Conservation (phyloP, 2,329 filamentous ascomycete species). For the Microsporum audouinii region DNA sequence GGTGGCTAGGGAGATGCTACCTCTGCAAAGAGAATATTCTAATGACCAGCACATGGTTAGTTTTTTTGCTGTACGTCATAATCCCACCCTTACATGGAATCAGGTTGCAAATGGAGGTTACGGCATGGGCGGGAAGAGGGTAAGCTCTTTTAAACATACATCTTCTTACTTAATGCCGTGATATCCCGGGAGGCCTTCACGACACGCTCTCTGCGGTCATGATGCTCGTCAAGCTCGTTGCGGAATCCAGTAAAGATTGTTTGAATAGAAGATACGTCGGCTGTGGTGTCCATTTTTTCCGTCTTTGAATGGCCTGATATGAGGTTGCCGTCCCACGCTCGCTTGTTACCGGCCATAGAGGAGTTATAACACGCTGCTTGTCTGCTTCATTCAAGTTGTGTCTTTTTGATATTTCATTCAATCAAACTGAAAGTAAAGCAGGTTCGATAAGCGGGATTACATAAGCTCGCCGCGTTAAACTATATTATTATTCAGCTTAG, state of each 20-base stretch:
- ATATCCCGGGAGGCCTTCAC: conserved; percentile 88
- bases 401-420: background rate
- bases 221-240: conserved; percentile 81
- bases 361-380: background rate
- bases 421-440: background rate
- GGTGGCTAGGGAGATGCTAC: conserved; percentile 34
- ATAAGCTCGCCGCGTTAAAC: background rate
- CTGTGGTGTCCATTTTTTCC: conserved; percentile 7
- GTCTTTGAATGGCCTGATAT: conserved; percentile 13
- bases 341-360: conserved; percentile 28
- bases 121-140: background rate
- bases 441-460: background rate
- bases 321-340: conserved; percentile 29
- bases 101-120: no score
- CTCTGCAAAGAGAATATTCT: conserved; percentile 79
- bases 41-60: conserved; percentile 16
- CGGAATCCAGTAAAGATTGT: conserved; percentile 79
- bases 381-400: background rate
- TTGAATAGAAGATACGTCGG: conserved; percentile 34
- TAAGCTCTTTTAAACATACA: conserved; percentile 47
- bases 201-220: conserved; percentile 80
- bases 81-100: background rate
- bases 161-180: conserved; percentile 91
- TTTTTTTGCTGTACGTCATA: background rate
- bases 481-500: background rate